Base-by-base conservation (phyloP, 805 yeast species). In the Ogataea thermomethanolica region DNA sequence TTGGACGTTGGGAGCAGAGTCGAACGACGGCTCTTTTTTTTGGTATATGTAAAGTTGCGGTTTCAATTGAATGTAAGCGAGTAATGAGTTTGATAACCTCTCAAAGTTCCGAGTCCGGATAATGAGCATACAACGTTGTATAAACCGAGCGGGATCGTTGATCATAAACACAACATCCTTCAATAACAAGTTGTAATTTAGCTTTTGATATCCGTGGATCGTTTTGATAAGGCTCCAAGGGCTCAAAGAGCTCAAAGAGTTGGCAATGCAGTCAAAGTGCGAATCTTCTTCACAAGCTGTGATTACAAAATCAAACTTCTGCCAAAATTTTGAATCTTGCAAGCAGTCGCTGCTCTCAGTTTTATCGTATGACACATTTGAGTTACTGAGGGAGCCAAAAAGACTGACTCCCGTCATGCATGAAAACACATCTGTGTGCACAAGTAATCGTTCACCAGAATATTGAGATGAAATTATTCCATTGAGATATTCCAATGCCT, bases 391-490 rank as follows among this genome's bases (percentile, higher is more conserved):
- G 5, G 20, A 17, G 0, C 81, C 81, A 64, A 91, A 91, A 37
- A 77, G 69, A 3, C 90, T 76, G 4, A 80, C 81, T 7, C 98
- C 98, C 1, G 91, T 79, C 93, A 87, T 88, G 54, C 95, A 86
- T 0, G 91, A 73, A 0, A 84, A 76, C 3, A 82, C 81, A 53
- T 85, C 95, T 65, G 87, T 64, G 59, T 90, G 95, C 8, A 90
- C 78, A 0, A 69, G 60, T 12, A 67, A 14, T 3, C 49, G 49
- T 6, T 28, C 33, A 17, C 23, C 20, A 3, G 20, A 17, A 17
- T 17, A 17, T 17, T 17, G 20, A 17, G 20, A 17, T 17, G 5
- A 4, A 5, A 17, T 17, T 3, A 17, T 43, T 13, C 35, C 17
- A 52, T 87, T 84, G 43, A 84, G 70, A 15, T 54, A 54, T 11